These are phyloP conservation scores for Paramecium bursaria DNA, from an alignment of 73 alveolate genomes.

Conservation along the genomic window DNA sequence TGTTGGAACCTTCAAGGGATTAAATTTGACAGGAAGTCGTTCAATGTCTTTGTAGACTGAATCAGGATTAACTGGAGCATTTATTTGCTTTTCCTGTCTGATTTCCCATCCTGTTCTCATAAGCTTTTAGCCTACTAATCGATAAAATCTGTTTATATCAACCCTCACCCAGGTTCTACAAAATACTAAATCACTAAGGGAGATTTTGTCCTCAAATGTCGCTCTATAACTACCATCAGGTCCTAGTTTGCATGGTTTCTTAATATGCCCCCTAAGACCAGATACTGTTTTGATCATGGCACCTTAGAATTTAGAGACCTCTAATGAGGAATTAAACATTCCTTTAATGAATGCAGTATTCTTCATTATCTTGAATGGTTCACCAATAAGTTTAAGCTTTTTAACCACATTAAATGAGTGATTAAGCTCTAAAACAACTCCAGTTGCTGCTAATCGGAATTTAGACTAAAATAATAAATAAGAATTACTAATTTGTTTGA, in stretches of 20 bases:
- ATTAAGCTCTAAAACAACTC: conserved; percentile 92
- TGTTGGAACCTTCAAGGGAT: conserved; percentile 91
- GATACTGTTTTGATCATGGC: conserved; percentile 98
- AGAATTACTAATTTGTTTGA: conserved; percentile 57
- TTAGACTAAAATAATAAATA: conserved; percentile 54
- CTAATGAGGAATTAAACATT: conserved; percentile 96
- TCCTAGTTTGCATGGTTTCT: conserved; percentile 92
- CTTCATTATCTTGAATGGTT: conserved; percentile 97
- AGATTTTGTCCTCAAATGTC: conserved; percentile 98
- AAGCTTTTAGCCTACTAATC: conserved; percentile 75
- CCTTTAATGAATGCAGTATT: conserved; percentile 99
- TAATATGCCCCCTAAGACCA: conserved; percentile 99
- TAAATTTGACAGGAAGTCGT: conserved; percentile 92
- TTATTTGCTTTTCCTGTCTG: conserved; percentile 87
- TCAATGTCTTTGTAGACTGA: conserved; percentile 88
- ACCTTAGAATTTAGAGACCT: conserved; percentile 96
- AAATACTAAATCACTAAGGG: conserved; percentile 98
- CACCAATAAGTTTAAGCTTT: conserved; percentile 96
- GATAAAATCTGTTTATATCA: conserved; percentile 89
- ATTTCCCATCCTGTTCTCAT: conserved; percentile 93
- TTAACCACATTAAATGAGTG: conserved; percentile 95
- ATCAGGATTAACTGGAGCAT: conserved; percentile 83
- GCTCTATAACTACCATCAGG: conserved; percentile 99
- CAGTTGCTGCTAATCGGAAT: conserved; percentile 83
- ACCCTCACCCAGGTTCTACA: conserved; percentile 97